phyloP scores from a whole-genome alignment of 2,329 filamentous ascomycete species.

The Ampelomyces quisqualis region DNA sequence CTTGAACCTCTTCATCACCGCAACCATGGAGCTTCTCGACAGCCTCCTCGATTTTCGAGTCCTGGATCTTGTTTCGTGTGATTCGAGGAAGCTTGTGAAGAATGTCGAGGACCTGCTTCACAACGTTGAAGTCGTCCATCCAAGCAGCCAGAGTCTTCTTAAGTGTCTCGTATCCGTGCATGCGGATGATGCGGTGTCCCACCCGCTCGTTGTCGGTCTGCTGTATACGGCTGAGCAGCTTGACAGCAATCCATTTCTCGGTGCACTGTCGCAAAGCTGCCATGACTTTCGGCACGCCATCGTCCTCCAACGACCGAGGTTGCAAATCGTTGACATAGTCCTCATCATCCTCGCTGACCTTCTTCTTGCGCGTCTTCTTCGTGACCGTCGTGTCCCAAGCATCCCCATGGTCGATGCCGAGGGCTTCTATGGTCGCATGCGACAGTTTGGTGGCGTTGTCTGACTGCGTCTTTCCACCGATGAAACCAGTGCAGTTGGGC shows the following conservation, averaged over 20 bases:
- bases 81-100: slow-evolving; percentile 84
- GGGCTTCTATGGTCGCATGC: slow-evolving; percentile 84
- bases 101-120: slow-evolving; percentile 86
- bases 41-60: slow-evolving; percentile 88
- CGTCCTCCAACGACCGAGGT: slow-evolving; percentile 74
- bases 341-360: slow-evolving; percentile 84
- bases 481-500: slow-evolving; percentile 91
- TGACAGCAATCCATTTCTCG: slow-evolving; percentile 99
- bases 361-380: slow-evolving; percentile 91
- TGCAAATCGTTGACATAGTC: slow-evolving; percentile 92
- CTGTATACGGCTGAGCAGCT: slow-evolving; percentile 86
- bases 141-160: slow-evolving; percentile 84
- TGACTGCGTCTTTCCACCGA: slow-evolving; percentile 96
- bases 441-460: slow-evolving; percentile 91
- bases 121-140: slow-evolving; percentile 84
- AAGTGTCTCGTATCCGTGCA: slow-evolving; percentile 96
- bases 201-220: slow-evolving; percentile 83
- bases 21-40: slow-evolving; percentile 68
- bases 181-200: slow-evolving; percentile 83
- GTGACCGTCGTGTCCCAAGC: slow-evolving; percentile 88
- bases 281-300: slow-evolving; percentile 91
- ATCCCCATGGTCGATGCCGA: slow-evolving; percentile 90
- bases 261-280: slow-evolving; percentile 95
- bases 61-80: slow-evolving; percentile 94
- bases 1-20: slow-evolving; percentile 72